These are phyloP conservation scores for Suillus cothurnatus DNA, from an alignment of 768 basidiomycete genomes.

Conservation along the genomic window DNA sequence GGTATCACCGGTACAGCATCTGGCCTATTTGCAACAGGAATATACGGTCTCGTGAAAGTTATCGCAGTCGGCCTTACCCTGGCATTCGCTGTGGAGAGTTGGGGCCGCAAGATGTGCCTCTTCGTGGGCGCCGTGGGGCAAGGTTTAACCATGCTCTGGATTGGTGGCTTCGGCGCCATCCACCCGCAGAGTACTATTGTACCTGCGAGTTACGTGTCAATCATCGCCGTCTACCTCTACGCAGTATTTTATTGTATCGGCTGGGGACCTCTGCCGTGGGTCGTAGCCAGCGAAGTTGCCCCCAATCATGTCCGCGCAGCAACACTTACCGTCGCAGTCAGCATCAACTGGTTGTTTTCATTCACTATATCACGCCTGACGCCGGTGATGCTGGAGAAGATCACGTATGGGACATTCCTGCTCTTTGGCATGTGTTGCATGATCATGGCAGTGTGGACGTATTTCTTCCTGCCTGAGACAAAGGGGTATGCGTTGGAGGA, in stretches of 20 bases:
- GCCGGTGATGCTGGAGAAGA: constrained; percentile 38
- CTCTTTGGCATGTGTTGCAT: constrained; percentile 45
- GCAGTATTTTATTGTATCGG: constrained; percentile 48
- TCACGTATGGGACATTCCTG: constrained; percentile 45
- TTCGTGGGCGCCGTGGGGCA: constrained; percentile 49
- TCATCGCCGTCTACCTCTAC: constrained; percentile 49
- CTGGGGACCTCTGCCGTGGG: constrained; percentile 41
- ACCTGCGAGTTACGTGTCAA: constrained; percentile 45
- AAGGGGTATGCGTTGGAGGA: constrained; percentile 48
- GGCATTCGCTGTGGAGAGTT: constrained; percentile 43
- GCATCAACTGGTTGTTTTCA: constrained; percentile 49
- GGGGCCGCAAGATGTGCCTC: constrained; percentile 48
- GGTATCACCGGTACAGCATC: constrained; percentile 43
- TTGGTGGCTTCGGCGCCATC: constrained; percentile 42
- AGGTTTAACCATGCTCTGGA: constrained; percentile 48
- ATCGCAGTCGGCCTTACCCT: constrained; percentile 43
- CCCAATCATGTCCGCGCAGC: constrained; percentile 47
- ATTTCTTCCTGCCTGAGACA: constrained; percentile 49
- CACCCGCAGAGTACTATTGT: constrained; percentile 34
- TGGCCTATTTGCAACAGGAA: constrained; percentile 49
- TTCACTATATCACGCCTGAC: constrained; percentile 48
- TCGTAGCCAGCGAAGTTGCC: constrained; percentile 33
- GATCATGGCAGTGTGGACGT: constrained; percentile 45
- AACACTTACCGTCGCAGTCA: constrained; percentile 39
- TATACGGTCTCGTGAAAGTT: constrained; percentile 38